Evolutionary conservation across 1,139 yeast species (phyloP), one percentile per base, ranked within the genome.

Genomic region (Kodamaea ohmeri): DNA sequence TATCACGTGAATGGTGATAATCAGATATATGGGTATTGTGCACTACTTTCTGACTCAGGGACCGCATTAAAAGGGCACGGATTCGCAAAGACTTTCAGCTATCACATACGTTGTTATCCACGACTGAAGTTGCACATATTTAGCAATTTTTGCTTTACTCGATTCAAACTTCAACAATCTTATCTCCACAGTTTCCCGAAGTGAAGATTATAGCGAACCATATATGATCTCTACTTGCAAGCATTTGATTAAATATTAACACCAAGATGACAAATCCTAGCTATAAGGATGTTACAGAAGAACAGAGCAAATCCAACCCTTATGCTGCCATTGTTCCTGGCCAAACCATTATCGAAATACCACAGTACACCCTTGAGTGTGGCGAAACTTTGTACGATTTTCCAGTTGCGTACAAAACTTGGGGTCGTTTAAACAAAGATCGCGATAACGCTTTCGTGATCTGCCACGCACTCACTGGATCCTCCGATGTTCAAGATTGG

Each of bases 401-500:
- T 34, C 97, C 97, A 0, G 87, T 92, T 15, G 98, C 97, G 3
- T 92, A 86, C 65, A 92, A 92, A 60, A 84, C 96, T 0, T 92
- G 97, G 97, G 98, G 97, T 6, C 50, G 60, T 4, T 65, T 89
- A 42, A 84, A 86, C 47, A 56, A 60, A 1, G 65, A 62, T 4
- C 77, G 73, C 6, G 81, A 82, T 50, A 92, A 92, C 56, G 90
- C 82, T 42, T 66, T 92, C 65, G 80, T 92, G 22, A 85, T 92
- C 14, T 87, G 96, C 52, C 98, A 92, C 65, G 98, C 98, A 0
- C 69, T 92, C 43, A 89, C 97, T 0, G 98, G 98, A 0, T 87
- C 96, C 0, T 77, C 96, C 0, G 98, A 92, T 56, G 96, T 90
- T 14, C 77, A 84, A 34, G 98, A 92, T 56, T 92, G 98, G 98